Percentiles rank a stretch among this genome's conserved stretches.
phyloP scores from a whole-genome alignment of 257 asterid genomes.

The Forsythia viridissima region DNA sequence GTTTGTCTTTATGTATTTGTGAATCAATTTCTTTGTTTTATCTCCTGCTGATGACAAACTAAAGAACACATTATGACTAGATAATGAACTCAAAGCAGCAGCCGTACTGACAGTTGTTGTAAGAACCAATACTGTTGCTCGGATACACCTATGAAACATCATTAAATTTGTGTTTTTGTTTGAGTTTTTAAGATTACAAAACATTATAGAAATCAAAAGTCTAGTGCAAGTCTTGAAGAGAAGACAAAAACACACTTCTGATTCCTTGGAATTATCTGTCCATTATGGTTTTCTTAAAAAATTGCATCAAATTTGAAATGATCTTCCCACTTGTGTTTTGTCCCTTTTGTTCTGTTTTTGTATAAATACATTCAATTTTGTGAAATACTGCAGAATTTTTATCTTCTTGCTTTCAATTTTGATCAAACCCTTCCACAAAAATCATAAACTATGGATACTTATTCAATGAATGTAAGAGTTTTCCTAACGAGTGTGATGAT shows the following conservation, averaged over 20 bases:
- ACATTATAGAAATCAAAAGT: not conserved
- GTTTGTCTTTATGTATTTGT: constrained; percentile 21
- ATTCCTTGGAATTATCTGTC: constrained; percentile 22
- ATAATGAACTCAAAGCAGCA: constrained; percentile 18
- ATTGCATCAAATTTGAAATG: not conserved
- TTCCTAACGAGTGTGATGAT: constrained; percentile 15
- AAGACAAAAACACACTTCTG: constrained; percentile 26
- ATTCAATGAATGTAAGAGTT: not conserved
- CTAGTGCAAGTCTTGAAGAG: not conserved
- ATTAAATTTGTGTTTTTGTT: not conserved
- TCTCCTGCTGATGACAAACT: not conserved
- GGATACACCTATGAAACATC: not conserved
- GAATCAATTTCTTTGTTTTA: constrained; percentile 3
- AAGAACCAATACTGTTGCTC: constrained; percentile 6
- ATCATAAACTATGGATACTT: not conserved
- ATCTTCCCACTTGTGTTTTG: constrained; percentile 2
- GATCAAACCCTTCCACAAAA: too few species aligned
- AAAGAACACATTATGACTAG: constrained; percentile 27
- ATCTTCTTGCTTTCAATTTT: too few species aligned
- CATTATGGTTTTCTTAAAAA: not conserved
- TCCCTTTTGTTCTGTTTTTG: not conserved
- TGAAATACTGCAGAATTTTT: too few species aligned
- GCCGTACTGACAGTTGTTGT: too few species aligned
- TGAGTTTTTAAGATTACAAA: not conserved
- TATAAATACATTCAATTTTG: not conserved